These are phyloP conservation scores for Ophiostoma novo-ulmi DNA, from an alignment of 2,329 filamentous ascomycete species.

Conservation along the genomic window DNA sequence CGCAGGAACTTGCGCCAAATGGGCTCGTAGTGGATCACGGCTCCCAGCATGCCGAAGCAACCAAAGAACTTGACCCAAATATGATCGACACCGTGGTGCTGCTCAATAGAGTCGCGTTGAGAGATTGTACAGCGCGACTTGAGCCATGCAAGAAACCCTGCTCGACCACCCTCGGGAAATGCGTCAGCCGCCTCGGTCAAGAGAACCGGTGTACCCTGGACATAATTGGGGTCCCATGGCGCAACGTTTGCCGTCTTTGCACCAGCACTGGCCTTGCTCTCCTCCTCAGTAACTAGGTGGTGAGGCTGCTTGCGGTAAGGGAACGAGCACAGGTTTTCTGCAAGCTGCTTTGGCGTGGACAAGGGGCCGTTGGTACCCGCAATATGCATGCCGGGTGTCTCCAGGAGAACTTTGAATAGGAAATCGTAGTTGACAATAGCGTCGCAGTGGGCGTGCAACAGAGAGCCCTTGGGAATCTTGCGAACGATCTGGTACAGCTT, in stretches of 20 bases:
- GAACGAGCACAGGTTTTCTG: conserved; percentile 51
- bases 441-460: conserved; percentile 83
- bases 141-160: conserved; percentile 73
- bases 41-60: conserved; percentile 68
- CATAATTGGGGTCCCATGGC: conserved; percentile 61
- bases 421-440: conserved; percentile 87
- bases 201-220: conserved; percentile 53
- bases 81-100: conserved; percentile 76
- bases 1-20: conserved; percentile 74
- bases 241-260: conserved; percentile 34
- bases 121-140: conserved; percentile 67
- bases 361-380: conserved; percentile 53
- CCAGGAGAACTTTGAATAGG: conserved; percentile 66
- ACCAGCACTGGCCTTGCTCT: conserved; percentile 19
- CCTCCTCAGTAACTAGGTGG: conserved; percentile 34
- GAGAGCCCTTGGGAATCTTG: conserved; percentile 80
- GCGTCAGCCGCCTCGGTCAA: conserved; percentile 60
- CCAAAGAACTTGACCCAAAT: conserved; percentile 78
- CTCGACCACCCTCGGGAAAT: conserved; percentile 67
- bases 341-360: conserved; percentile 46
- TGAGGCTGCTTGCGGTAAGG: conserved; percentile 47
- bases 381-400: conserved; percentile 69
- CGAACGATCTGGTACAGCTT: conserved; percentile 80
- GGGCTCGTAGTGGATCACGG: conserved; percentile 82
- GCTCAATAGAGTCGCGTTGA: conserved; percentile 65